These are phyloP conservation scores for Picea abies DNA, from an alignment of 83 land plant species.

Conservation along the genomic window DNA sequence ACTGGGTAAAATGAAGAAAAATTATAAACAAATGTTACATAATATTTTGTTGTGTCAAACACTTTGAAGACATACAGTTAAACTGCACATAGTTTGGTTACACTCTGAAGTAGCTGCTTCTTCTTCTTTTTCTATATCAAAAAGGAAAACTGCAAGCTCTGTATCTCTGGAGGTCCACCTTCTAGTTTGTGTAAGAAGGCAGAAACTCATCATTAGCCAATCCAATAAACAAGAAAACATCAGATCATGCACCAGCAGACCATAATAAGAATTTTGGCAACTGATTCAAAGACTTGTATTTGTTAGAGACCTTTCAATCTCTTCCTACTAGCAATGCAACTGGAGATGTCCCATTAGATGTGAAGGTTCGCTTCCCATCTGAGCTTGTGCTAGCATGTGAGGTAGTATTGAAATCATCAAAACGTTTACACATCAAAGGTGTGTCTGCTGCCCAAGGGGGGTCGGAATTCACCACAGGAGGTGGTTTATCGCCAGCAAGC, in stretches of 20 bases:
- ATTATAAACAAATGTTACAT: background rate
- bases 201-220: background rate
- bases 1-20: background rate
- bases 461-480: background rate
- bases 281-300: too few relatives aligned
- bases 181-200: background rate
- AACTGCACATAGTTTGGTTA: too few relatives aligned
- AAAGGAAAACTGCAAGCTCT: background rate
- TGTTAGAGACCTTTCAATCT: background rate
- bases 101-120: background rate
- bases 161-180: background rate
- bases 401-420: constrained; percentile 22
- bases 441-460: background rate
- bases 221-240: background rate
- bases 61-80: background rate
- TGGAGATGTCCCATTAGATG: background rate
- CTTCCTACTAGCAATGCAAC: background rate
- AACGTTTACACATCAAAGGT: background rate
- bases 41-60: background rate
- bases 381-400: background rate
- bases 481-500: background rate
- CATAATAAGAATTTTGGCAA: background rate
- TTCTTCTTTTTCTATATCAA: background rate
- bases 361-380: background rate
- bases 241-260: background rate